Conservation (phyloP, 2,329 filamentous ascomycete genomes). For the Ceratocystis albifundus region DNA sequence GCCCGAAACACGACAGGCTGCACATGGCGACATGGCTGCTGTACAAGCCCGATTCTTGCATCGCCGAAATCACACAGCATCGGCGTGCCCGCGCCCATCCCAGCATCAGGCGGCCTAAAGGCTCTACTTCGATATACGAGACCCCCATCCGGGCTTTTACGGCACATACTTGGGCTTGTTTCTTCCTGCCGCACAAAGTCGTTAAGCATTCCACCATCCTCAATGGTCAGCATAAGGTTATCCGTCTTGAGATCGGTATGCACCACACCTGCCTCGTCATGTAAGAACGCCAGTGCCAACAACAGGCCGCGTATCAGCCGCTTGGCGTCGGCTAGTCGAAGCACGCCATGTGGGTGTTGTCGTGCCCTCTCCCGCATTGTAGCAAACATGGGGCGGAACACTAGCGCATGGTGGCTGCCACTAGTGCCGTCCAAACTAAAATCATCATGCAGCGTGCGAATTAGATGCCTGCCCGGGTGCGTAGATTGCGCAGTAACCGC, state of each 20-base stretch:
- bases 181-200: constrained; percentile 17
- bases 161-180: neutral
- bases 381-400: constrained; percentile 19
- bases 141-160: neutral
- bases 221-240: constrained; percentile 22
- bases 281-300: constrained; percentile 21
- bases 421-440: constrained; percentile 14
- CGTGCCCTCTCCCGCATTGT: constrained; percentile 17
- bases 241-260: constrained; percentile 22
- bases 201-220: constrained; percentile 19
- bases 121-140: constrained; percentile 12
- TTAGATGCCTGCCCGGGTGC: constrained; percentile 18
- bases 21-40: constrained; percentile 14
- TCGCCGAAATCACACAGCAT: constrained; percentile 22
- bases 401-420: constrained; percentile 18
- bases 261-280: constrained; percentile 18
- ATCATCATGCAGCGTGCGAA: constrained; percentile 16
- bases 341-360: constrained; percentile 11
- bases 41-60: constrained; percentile 16
- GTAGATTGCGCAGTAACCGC: neutral
- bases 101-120: constrained; percentile 13
- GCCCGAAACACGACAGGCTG: constrained; percentile 21
- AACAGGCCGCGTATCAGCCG: constrained; percentile 15
- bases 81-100: constrained; percentile 7
- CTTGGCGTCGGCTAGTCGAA: constrained; percentile 12